Evolutionary conservation across 78 protist genomes (phyloP), one percentile per base, ranked within the genome.

Genomic region (Corallochytrium limacisporum): DNA sequence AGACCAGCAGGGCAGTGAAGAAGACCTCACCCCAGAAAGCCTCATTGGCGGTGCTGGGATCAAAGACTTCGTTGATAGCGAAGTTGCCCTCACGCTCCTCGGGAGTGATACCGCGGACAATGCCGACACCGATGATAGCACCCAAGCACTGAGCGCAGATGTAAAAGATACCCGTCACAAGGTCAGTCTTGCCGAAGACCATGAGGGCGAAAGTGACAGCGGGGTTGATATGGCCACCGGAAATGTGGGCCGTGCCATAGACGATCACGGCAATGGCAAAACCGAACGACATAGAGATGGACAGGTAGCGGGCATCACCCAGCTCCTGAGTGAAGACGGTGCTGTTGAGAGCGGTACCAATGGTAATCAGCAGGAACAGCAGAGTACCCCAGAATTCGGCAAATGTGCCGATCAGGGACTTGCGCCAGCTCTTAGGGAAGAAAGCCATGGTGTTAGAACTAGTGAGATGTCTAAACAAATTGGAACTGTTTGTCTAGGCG

Each of bases 191-290:
- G 37, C 40, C 67, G 35, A 33, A 56, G 20, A 44, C 50, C 18
- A 29, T 35, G 33, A 28, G 28, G 35, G 68, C 65, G 31, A 67
- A 26, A 9, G 75, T 69, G 40, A 53, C 75, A n/a, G 75, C 75
- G 15, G 75, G 75, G 31, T 69, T 69, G 51, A 69, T 28, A 39
- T 69, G 75, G 18, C 65, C 62, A 12, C 59, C 65, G 38, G 65
- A 35, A 16, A 53, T 24, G 12, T 54, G 62, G 36, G 38, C 75
- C 8, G 33, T 42, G 13, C 62, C 13, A 28, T 67, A 49, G 16
- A 37, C 72, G 40, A 67, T n/a, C 10, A 69, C 75, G 24, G 46
- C 1, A 20, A 69, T 69, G 33, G 51, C 28, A 20, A 69, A 55
- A 9, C 75, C 75, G 37, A 69, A 69, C 13, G 44, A 24, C 15